Evolutionary conservation across 495 filamentous ascomycete genomes (phyloP).

Genomic region (Xylaria scruposa): DNA sequence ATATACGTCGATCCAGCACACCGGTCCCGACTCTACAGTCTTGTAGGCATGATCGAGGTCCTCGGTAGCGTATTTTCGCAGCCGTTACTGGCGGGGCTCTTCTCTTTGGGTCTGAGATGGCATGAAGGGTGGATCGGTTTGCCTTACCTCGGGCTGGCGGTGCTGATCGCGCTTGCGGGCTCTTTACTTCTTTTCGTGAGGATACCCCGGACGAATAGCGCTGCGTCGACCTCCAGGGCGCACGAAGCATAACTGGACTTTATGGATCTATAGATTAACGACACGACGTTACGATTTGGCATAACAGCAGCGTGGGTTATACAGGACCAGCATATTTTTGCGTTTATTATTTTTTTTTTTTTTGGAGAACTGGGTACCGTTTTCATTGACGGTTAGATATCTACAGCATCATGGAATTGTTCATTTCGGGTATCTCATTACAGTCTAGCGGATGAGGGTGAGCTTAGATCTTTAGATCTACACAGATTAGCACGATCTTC

Average conservation of each 20-base stretch:
- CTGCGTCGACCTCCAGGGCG: background rate
- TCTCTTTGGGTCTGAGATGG: constrained; percentile 39
- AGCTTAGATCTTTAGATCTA: background rate
- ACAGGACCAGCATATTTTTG: background rate
- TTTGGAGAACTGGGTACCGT: background rate
- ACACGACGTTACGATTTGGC: background rate
- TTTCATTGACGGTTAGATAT: background rate
- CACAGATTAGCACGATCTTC: background rate
- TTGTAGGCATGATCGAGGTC: constrained; percentile 63
- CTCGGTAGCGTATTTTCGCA: constrained; percentile 61
- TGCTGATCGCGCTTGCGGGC: constrained; percentile 28
- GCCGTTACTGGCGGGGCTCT: constrained; percentile 44
- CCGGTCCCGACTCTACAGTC: constrained; percentile 63
- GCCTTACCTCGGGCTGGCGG: constrained; percentile 38
- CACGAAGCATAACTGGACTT: constrained; percentile 6
- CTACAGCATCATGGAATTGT: background rate
- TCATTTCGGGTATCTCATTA: background rate
- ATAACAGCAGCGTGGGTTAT: constrained; percentile 3
- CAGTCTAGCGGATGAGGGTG: background rate
- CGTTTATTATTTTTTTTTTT: background rate
- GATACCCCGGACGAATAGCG: constrained; percentile 22
- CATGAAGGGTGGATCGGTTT: constrained; percentile 40
- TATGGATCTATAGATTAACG: constrained; percentile 2
- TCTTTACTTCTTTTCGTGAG: constrained; percentile 36
- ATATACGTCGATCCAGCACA: constrained; percentile 61